Conservation (phyloP, 1,284 basidiomycete species). For the Cutaneotrichosporon daszewskae region DNA sequence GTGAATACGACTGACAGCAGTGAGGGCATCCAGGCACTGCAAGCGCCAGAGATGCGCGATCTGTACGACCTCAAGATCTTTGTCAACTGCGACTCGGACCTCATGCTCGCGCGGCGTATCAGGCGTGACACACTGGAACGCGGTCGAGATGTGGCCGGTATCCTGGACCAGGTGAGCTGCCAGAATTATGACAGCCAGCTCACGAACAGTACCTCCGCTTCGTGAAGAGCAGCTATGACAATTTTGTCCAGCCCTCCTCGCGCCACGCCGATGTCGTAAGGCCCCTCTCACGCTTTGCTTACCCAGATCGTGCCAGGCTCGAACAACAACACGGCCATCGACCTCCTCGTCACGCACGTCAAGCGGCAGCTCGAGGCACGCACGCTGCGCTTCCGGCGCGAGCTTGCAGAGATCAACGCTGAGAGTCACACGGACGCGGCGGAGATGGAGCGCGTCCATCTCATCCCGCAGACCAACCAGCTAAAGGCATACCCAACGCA, state of each 20-base stretch:
- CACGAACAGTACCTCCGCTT: slow-evolving; percentile 71
- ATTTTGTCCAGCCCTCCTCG: slow-evolving; percentile 86
- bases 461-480: slow-evolving; percentile 76
- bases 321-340: slow-evolving; percentile 76
- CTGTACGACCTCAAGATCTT: slow-evolving; percentile 86
- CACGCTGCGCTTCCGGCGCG: slow-evolving; percentile 64
- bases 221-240: slow-evolving; percentile 90
- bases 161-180: slow-evolving; percentile 65
- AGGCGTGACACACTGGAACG: slow-evolving; percentile 81
- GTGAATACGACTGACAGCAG: slow-evolving; percentile 16
- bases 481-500: slow-evolving; percentile 54
- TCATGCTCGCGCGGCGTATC: slow-evolving; percentile 93
- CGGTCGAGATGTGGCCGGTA: slow-evolving; percentile 74
- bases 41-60: slow-evolving; percentile 68
- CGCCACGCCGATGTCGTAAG: slow-evolving; percentile 80
- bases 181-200: slow-evolving; percentile 4
- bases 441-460: slow-evolving; percentile 41
- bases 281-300: not conserved
- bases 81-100: slow-evolving; percentile 74
- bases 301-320: slow-evolving; percentile 81
- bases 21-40: slow-evolving; percentile 88
- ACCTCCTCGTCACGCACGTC: slow-evolving; percentile 87
- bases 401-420: slow-evolving; percentile 49
- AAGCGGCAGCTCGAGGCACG: slow-evolving; percentile 75
- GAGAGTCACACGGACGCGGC: slow-evolving; percentile 14